Evolutionary conservation across 352 stramenopile genomes (phyloP), one percentile per base, ranked within the genome.

Genomic region (Phytophthora syringae): DNA sequence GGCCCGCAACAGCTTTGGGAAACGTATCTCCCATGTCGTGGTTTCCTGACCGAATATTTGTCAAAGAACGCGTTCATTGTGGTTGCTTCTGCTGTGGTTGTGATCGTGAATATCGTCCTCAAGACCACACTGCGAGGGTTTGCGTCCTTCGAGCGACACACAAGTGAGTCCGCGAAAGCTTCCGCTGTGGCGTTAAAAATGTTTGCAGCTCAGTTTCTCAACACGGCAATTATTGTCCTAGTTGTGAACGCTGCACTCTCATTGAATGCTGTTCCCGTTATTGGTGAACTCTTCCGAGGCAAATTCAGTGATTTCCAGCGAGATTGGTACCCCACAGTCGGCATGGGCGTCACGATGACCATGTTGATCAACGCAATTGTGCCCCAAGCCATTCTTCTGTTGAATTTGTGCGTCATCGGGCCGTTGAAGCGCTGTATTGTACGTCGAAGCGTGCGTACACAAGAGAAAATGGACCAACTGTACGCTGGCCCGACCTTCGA

Each of bases 311-410:
- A 96, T 60, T 95, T 96, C 66, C 80, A 94, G 53, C 86, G 87
- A 36, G 78, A 90, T 6, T 96, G 88, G 88, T 96, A 95, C 67
- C 83, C 85, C 12, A 92, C 74, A 5, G 88, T 96, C n/a, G 88
- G 88, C 32, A 91, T 94, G 70, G 86, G 84, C 27, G 87, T 96
- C 60, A 92, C 88, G 0, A 90, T 85, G 72, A 94, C 86, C 6
- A 96, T 96, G 88, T 63, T 93, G 42, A 84, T 95, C 63, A 96
- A 96, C 64, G 81, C 86, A 0, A 67, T 94, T 22, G 67, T 85
- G 20, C 86, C 86, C 0, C 86, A 94, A n/a, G 20, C 75, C 5
- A 51, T 84, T n/a, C 65, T 92, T 9, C 68, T 86, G 18, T 25
- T 91, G 9, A 72, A 91, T 20, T 74, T 92, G 63, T 88, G 81